These are phyloP conservation scores for Acacia confusa DNA, from an alignment of 306 rosid species.

Conservation along the genomic window DNA sequence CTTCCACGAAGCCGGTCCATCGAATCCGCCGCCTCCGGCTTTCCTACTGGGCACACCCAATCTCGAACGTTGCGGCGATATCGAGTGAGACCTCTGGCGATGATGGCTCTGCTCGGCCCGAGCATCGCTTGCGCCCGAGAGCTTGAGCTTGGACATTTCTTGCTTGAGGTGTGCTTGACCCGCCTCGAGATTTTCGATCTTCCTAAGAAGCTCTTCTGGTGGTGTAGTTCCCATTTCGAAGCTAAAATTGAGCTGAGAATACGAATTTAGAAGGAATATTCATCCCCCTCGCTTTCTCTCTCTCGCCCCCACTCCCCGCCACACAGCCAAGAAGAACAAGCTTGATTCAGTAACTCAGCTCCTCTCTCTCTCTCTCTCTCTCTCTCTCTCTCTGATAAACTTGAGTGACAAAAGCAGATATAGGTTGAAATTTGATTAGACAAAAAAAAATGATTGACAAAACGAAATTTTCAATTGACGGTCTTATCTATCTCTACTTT, in stretches of 20 bases:
- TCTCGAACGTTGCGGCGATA: slow-evolving; percentile 87
- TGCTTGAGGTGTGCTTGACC: slow-evolving; percentile 83
- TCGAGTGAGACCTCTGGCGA: slow-evolving; percentile 88
- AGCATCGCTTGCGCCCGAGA: slow-evolving; percentile 38
- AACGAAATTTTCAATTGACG: slow-evolving; percentile 21
- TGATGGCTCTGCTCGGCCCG: slow-evolving; percentile 45
- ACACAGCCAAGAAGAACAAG: neutral
- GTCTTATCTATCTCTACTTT: slow-evolving; percentile 34
- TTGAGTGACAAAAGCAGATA: neutral
- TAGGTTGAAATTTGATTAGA: slow-evolving; percentile 42
- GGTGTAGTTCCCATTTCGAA: slow-evolving; percentile 62
- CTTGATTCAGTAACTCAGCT: neutral
- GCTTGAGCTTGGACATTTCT: slow-evolving; percentile 78
- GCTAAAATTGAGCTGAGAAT: slow-evolving; percentile 8
- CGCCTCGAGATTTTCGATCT: slow-evolving; percentile 84
- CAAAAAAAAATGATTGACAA: slow-evolving; percentile 16
- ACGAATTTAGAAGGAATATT: slow-evolving; percentile 9
- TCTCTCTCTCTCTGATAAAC: slow-evolving; percentile 13
- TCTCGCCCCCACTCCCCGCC: neutral
- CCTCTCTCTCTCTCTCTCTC: neutral
- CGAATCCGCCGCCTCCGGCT: slow-evolving; percentile 36
- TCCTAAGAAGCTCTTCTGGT: slow-evolving; percentile 72
- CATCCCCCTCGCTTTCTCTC: slow-evolving; percentile 12
- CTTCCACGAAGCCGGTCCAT: slow-evolving; percentile 46
- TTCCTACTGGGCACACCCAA: slow-evolving; percentile 43